Conservation (phyloP, 495 filamentous ascomycete species). For the Podospora pseudopauciseta region DNA sequence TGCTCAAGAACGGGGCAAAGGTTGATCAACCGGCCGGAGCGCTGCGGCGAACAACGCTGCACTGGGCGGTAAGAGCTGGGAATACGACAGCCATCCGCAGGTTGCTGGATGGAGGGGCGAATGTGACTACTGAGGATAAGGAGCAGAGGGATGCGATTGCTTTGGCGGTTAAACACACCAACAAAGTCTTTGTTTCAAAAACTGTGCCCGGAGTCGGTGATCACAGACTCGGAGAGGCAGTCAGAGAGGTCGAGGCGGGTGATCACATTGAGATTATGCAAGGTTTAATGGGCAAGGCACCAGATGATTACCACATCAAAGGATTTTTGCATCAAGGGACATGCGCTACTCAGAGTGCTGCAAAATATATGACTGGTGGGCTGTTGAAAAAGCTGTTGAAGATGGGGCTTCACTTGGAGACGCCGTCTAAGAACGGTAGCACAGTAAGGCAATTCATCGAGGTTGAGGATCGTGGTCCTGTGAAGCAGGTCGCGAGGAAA, state of each 20-base stretch:
- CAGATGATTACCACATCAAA: not conserved
- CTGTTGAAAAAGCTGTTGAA: not conserved
- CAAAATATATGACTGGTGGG: not conserved
- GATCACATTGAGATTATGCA: not conserved
- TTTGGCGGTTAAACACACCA: not conserved
- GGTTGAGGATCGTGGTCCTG: too few relatives aligned
- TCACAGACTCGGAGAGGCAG: not conserved
- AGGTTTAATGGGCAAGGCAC: not conserved
- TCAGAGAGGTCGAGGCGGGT: not conserved
- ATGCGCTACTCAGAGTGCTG: not conserved
- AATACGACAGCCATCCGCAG: not conserved
- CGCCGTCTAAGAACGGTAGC: not conserved
- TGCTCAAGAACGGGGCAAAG: not conserved
- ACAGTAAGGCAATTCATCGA: not conserved
- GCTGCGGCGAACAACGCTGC: not conserved
- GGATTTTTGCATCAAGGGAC: not conserved
- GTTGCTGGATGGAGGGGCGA: not conserved
- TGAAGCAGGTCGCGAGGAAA: too few relatives aligned
- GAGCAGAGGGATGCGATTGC: not conserved
- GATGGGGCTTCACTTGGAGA: not conserved
- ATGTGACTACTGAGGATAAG: not conserved
- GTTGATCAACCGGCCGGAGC: not conserved
- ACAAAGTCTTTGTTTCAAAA: not conserved
- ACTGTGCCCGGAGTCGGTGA: too few relatives aligned
- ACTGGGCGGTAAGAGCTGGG: not conserved